A percentile compares a stretch with the other conserved stretches of the same genome.
phyloP scores from a whole-genome alignment of 1,284 basidiomycete genomes.

The Moniliella sp. region DNA sequence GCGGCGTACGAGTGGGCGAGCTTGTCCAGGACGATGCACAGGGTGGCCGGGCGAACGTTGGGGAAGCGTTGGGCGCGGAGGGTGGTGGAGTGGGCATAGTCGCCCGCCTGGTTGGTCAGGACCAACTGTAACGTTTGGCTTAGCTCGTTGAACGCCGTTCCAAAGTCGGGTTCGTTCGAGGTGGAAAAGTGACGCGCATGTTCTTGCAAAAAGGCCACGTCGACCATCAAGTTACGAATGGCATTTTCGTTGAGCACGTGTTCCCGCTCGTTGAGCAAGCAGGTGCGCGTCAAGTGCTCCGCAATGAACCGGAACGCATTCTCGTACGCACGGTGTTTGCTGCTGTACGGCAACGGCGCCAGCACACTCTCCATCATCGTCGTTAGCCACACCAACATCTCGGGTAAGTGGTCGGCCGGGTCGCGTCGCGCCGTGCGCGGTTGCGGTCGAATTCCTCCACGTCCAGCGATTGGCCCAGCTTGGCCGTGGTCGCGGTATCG shows the following conservation, averaged over 20 bases:
- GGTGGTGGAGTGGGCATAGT: constrained; percentile 42
- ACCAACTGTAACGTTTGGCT: constrained; percentile 55
- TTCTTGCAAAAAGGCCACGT: constrained; percentile 11
- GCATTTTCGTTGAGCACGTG: constrained; percentile 4
- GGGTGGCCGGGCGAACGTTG: constrained; percentile 3
- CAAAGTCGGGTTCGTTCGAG: not conserved
- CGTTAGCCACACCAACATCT: constrained; percentile 82
- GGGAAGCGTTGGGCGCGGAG: constrained; percentile 4
- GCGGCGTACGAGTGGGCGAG: constrained; percentile 5
- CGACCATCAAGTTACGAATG: constrained; percentile 4
- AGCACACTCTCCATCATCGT: constrained; percentile 83
- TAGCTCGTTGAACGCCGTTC: constrained; percentile 2
- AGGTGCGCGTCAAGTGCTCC: constrained; percentile 46
- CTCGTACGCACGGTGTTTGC: constrained; percentile 69
- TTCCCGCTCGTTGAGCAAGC: constrained; percentile 7
- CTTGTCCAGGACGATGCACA: constrained; percentile 8
- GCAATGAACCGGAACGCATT: constrained; percentile 67
- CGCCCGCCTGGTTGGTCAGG: constrained; percentile 54
- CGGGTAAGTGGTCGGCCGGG: constrained; percentile 50
- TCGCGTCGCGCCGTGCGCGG: constrained; percentile 36
- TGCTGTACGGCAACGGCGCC: constrained; percentile 49
- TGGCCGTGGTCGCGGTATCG: constrained; percentile 59
- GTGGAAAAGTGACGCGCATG: constrained; percentile 7
- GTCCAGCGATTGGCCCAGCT: constrained; percentile 89
- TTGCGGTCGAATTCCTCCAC: constrained; percentile 80